Base-by-base conservation (phyloP, 176 grass and related monocot genomes). In the Alopecurus myosuroides region DNA sequence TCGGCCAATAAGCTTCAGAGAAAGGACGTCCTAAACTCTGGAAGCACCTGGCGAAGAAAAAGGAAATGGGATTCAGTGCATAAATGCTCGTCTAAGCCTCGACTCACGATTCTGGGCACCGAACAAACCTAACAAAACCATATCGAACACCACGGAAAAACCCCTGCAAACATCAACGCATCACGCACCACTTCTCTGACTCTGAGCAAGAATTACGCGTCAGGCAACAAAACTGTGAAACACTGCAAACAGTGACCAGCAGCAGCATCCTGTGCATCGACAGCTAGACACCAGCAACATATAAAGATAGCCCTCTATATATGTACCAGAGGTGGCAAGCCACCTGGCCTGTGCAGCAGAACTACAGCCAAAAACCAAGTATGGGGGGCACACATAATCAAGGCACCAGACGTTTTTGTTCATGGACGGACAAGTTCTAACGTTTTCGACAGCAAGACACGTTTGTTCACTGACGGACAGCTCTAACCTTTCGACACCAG, bases 261-360 rank as follows among this genome's bases (percentile, higher is more conserved):
- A 68, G 62, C 30, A 68, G 52, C 13, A 81, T 51, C 26, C n/a
- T 70, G 70, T 13, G 45, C 49, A 82, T 41, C 39, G 71, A 28
- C n/a, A 82, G 2, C 5, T 28, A 23, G 22, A 26, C 56, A 58
- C 56, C 56, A 61, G n/a, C 0, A 19, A 39, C 31, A 29, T 55
- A 70, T 55, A 82, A 82, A 82, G 48, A 70, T 3, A 1, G 34
- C 41, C 37, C 46, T 82, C 55, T 84, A 25, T 74, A 52, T 83
- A 25, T 83, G 68, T 84, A 84, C 51, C 53, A 75, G 74, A 34
- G 49, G 58, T 45, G 69, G 37, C 81, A 83, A 36, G 10, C 68
- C 69, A 62, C 26, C 68, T 61, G 52, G 52, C 19, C 68, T 46
- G 52, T 62, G 81, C 39, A 62, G 37, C 52, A 61, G 69, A 74